These are phyloP conservation scores for Herpetomonas tarakana DNA, from an alignment of 208 protist genomes.

Conservation along the genomic window DNA sequence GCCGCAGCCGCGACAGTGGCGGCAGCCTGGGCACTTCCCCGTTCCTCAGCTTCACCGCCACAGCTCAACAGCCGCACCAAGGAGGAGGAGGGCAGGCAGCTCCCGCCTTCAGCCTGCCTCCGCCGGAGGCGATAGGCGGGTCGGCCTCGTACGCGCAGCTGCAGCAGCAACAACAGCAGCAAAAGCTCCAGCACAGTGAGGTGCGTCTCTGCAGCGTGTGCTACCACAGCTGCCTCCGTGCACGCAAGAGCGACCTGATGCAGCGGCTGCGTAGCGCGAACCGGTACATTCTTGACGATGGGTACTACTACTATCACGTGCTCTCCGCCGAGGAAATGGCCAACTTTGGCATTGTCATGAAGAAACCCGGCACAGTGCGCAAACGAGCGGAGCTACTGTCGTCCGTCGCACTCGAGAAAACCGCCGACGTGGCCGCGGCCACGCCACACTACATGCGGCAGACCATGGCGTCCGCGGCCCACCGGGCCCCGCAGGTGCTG, in stretches of 20 bases:
- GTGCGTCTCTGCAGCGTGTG: constrained; percentile 50
- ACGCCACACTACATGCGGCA: constrained; percentile 24
- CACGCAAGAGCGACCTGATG: constrained; percentile 32
- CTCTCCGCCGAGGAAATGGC: constrained; percentile 39
- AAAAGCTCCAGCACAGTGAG: constrained; percentile 16
- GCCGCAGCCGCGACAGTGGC: not conserved
- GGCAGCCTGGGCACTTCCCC: not conserved
- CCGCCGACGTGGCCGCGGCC: constrained; percentile 26
- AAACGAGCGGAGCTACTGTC: constrained; percentile 46
- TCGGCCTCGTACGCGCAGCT: constrained; percentile 3
- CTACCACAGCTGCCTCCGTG: constrained; percentile 56
- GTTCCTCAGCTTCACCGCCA: not conserved
- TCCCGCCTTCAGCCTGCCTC: not conserved
- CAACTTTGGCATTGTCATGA: constrained; percentile 32
- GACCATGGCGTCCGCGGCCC: constrained; percentile 19
- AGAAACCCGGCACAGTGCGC: constrained; percentile 39
- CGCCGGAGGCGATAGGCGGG: too few relatives aligned
- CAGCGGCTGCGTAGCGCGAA: constrained; percentile 41
- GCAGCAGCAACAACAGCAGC: not conserved
- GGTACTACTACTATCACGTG: constrained; percentile 57
- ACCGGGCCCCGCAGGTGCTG: constrained; percentile 28
- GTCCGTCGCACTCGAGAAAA: constrained; percentile 42
- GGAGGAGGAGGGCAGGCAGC: too few relatives aligned
- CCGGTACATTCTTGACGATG: constrained; percentile 50
- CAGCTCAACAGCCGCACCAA: not conserved